Conservation (phyloP, 73 alveolate species). For the Tetrahymena borealis region DNA sequence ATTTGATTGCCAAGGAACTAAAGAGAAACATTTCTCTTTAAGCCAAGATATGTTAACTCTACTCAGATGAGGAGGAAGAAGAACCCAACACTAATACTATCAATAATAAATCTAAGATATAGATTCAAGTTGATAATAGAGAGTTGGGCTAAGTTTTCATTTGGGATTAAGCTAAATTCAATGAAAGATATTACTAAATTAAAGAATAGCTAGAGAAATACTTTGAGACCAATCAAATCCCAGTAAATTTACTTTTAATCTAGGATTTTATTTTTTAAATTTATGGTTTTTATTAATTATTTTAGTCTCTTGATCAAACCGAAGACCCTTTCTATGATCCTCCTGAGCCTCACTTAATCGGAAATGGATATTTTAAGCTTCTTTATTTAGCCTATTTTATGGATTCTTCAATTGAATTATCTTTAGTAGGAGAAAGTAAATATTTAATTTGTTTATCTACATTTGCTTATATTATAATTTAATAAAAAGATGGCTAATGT, state of each 20-base stretch:
- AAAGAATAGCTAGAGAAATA: conserved; percentile 75
- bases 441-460: too few relatives aligned
- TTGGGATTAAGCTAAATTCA: conserved; percentile 83
- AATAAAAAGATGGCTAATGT: conserved; percentile 29
- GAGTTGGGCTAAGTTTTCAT: conserved; percentile 80
- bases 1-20: conserved; percentile 59
- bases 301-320: conserved; percentile 15
- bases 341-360: conserved; percentile 74
- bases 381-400: conserved; percentile 82
- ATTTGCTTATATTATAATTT: background rate
- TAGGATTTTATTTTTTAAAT: background rate
- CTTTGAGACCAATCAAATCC: conserved; percentile 54
- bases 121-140: conserved; percentile 70
- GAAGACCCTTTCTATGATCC: conserved; percentile 93
- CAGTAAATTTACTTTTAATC: background rate
- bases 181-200: conserved; percentile 76
- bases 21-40: conserved; percentile 47
- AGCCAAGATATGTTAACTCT: conserved; percentile 33
- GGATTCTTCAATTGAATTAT: conserved; percentile 69
- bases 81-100: conserved; percentile 38
- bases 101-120: conserved; percentile 28
- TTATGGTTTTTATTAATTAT: background rate
- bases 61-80: conserved; percentile 49
- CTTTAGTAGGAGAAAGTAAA: conserved; percentile 65
- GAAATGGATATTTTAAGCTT: conserved; percentile 75